Base-by-base conservation (phyloP, 768 basidiomycete species). In the Lentinula guzmanii region DNA sequence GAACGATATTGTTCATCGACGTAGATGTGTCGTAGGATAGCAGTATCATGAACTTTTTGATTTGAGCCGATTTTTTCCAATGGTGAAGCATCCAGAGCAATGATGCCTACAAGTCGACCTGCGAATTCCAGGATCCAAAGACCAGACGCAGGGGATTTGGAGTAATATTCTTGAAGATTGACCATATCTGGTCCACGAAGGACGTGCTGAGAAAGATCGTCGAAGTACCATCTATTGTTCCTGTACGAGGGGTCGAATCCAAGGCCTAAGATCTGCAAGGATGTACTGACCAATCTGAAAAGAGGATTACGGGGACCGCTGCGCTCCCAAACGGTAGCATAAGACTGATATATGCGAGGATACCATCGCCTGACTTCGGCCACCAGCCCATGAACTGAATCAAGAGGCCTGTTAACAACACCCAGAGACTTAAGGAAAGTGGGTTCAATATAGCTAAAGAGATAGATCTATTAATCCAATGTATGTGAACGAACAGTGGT, bases 21-120 rank as follows among this genome's bases (percentile, higher is more conserved):
- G 65, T 83, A 86, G 71, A 91, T 86, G 69, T 93, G 91, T 34
- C 89, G 86, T 65, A 93, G 85, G 16, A 77, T 73, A 10, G 86
- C 91, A n/a, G 77, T 76, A 45, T 71, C 68, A n/a, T 84, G 76
- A 35, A 78, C 74, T 41, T 77, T 74, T 24, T 66, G 72, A 57
- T 70, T 66, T 18, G 63, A 63, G 68, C 33, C 63, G 52, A 48
- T 58, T 66, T 43, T 53, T 60, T 43, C 68, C 52, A 81, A 76
- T 28, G 63, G 68, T 8, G 81, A 82, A 0, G 89, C 86, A 69
- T 91, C 91, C 33, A 91, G 61, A 11, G 86, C 89, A 63, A 91
- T 77, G 61, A 90, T 74, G 0, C 91, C 91, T 15, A 93, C 76
- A 61, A 88, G 82, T 1, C 72, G 78, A 46, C 75, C 70, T 6